Base-by-base conservation (phyloP, 768 basidiomycete species). In the Hortiboletus flavorubellus region DNA sequence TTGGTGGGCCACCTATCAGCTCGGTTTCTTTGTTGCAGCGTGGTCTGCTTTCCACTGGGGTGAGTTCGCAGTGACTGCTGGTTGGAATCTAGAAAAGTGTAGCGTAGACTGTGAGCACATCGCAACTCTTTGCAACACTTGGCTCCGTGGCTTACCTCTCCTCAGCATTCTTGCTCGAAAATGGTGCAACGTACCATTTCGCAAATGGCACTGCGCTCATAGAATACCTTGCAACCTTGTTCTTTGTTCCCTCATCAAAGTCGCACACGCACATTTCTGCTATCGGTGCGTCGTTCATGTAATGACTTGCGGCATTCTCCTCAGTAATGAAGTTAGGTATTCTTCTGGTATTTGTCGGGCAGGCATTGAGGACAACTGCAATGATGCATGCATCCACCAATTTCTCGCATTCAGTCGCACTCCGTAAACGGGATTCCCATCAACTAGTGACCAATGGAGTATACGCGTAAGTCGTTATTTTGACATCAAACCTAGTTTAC, bases 381-480 rank as follows among this genome's bases (percentile, higher is more conserved):
- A 99, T 99, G 97, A 88, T 97, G 49, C 92, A 95, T 59, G 97
- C 97, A 2, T 83, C 89, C 15, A 85, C 85, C 50, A 97, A 91
- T 66, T 99, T 99, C 74, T 94, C 93, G 9, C 97, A 99, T 77
- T 67, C 84, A 1, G 83, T 99, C 48, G 91, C 89, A 3, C 83
- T 81, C 62, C 78, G 74, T 37, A 98, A 94, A 69, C 79, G 80
- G 39, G 76, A 82, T 15, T 76, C 78, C 11, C 97, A 99, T 70
- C 72, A 69, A 30, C 80, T 99, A 12, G 93, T 99, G 26, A 97
- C 89, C 5, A 78, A 85, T 59, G 97, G 97, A 15, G 78, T 99
- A 49, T 99, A 98, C 63, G 78, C 81, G 90, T 97, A 67, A 69
- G 86, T 77, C 35, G 26, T 40, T 14, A 29, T n/a, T 45, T 31